phyloP scores from a whole-genome alignment of 2,329 filamentous ascomycete genomes.

The Diaporthe sp. region DNA sequence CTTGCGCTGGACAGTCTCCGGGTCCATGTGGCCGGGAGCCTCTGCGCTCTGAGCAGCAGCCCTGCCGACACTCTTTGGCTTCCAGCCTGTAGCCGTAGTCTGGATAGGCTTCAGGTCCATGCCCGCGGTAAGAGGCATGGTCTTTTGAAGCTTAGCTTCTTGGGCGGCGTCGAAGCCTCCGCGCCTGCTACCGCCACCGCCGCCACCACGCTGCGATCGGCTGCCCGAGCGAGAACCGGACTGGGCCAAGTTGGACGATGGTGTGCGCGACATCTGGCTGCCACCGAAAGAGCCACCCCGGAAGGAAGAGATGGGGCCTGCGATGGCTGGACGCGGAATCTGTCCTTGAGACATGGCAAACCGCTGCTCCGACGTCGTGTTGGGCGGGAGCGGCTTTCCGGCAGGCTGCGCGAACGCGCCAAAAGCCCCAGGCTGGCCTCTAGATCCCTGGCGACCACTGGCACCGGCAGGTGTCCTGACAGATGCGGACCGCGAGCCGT shows the following conservation, averaged over 20 bases:
- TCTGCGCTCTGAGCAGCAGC: conserved; percentile 27
- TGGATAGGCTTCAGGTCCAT: conserved; percentile 85
- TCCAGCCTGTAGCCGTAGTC: conserved; percentile 85
- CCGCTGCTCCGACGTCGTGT: conserved; percentile 83
- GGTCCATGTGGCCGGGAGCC: conserved; percentile 76
- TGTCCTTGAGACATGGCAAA: conserved; percentile 74
- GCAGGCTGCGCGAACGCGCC: conserved; percentile 73
- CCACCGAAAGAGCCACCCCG: conserved; percentile 74
- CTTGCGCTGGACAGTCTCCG: conserved; percentile 96
- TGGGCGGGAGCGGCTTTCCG: conserved; percentile 76
- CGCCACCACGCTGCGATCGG: conserved; percentile 63
- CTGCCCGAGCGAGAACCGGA: conserved; percentile 80
- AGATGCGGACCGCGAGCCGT: conserved; percentile 73
- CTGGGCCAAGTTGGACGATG: conserved; percentile 70
- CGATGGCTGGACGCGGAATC: conserved; percentile 62
- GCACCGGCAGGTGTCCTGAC: conserved; percentile 69
- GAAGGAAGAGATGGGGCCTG: conserved; percentile 71
- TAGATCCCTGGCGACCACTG: conserved; percentile 64
- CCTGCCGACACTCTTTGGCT: conserved; percentile 78
- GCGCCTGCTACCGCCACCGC: conserved; percentile 74
- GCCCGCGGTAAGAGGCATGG: conserved; percentile 91
- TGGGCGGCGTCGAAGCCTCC: conserved; percentile 64
- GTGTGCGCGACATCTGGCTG: conserved; percentile 74
- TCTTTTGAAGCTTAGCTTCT: conserved; percentile 81
- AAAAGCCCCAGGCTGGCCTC: conserved; percentile 66